A percentile compares a stretch with the other conserved stretches of the same genome.
phyloP scores from a whole-genome alignment of 2,329 filamentous ascomycete species.

The Fusarium buxicola region DNA sequence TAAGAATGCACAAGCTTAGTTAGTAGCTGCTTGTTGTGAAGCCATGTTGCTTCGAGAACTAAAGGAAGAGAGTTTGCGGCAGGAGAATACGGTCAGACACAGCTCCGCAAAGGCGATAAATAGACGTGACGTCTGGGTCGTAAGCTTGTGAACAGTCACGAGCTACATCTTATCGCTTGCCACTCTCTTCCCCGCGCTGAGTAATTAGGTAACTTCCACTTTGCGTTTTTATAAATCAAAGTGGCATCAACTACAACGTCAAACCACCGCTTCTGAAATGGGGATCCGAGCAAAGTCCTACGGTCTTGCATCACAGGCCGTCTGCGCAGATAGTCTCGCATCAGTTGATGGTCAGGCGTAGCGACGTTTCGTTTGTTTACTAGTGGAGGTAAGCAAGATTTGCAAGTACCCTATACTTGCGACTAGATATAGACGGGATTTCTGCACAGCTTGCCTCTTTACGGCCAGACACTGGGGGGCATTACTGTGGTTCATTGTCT shows the following conservation, averaged over 20 bases:
- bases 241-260: slow-evolving; percentile 17
- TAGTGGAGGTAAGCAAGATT: no score
- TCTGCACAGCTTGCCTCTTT: no score
- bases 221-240: no score
- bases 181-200: slow-evolving; percentile 35
- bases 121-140: slow-evolving; percentile 1
- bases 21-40: slow-evolving; percentile 6
- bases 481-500: no score
- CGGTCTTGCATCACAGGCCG: background rate
- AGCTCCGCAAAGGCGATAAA: background rate
- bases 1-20: slow-evolving; percentile 7
- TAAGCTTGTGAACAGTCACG: slow-evolving; percentile 23
- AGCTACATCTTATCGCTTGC: slow-evolving; percentile 35
- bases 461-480: no score
- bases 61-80: background rate
- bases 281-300: no score
- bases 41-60: slow-evolving; percentile 13
- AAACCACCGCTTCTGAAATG: background rate
- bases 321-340: background rate
- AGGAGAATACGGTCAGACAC: background rate
- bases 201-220: slow-evolving; percentile 24
- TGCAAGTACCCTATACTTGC: no score
- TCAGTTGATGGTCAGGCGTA: no score
- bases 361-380: no score
- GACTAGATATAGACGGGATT: no score